Evolutionary conservation across 805 yeast species (phyloP).

Genomic region (Metschnikowia santaceciliae): DNA sequence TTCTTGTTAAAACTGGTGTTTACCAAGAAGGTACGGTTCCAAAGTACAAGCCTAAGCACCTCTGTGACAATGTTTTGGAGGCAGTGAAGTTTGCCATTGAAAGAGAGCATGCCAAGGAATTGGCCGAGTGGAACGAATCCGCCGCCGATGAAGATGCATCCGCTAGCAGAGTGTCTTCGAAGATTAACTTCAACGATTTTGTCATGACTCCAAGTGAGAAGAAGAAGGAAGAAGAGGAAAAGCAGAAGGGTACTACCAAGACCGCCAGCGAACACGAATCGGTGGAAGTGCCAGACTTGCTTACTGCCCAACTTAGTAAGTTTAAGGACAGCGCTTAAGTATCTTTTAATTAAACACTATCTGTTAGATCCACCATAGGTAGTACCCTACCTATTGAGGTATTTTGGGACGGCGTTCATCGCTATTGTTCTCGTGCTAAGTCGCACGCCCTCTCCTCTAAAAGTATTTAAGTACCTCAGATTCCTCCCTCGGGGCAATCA

Average conservation of each 20-base stretch:
- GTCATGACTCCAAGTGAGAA: constrained; percentile 42
- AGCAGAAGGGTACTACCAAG: constrained; percentile 11
- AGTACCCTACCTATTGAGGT: no score
- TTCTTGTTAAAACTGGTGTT: constrained; percentile 83
- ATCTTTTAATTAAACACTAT: not conserved
- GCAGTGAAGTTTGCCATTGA: constrained; percentile 83
- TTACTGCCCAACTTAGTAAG: constrained; percentile 41
- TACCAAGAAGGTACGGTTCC: constrained; percentile 78
- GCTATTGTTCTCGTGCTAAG: no score
- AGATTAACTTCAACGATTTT: constrained; percentile 42
- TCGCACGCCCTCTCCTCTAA: no score
- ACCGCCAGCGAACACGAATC: constrained; percentile 38
- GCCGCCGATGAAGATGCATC: constrained; percentile 28
- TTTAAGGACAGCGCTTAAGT: constrained; percentile 23
- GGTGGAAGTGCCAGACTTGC: constrained; percentile 47
- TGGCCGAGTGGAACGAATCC: constrained; percentile 67
- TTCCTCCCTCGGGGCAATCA: no score
- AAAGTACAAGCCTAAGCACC: constrained; percentile 72
- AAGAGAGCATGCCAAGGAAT: constrained; percentile 69
- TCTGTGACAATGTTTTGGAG: constrained; percentile 69
- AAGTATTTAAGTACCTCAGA: no score
- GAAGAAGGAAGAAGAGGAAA: constrained; percentile 17
- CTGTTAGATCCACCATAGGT: no score
- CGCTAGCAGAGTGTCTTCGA: constrained; percentile 23
- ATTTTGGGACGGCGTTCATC: no score